Evolutionary conservation across 129 eudicot species (phyloP), one percentile per base, ranked within the genome.

Genomic region (Solidago caesia): DNA sequence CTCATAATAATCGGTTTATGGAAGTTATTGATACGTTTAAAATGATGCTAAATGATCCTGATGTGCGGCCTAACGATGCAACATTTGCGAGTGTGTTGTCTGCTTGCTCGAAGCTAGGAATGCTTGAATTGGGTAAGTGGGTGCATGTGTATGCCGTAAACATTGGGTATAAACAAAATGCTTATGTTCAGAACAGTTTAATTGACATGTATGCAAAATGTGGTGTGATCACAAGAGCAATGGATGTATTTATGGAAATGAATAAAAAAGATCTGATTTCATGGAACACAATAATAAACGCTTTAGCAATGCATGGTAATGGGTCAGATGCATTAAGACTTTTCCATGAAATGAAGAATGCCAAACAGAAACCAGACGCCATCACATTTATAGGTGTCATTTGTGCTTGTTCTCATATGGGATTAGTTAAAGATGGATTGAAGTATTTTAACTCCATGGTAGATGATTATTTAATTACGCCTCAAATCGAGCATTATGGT

Each of bases 131-230:
- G 72, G 96, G 97, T 7, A 91, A 80, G 69, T 86, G 92, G 96
- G 89, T 85, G 71, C 96, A 88, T 68, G 61, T 67, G 8, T 88
- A 82, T 79, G 87, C 91, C 0, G 78, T 77, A 44, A 85, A 72
- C 74, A 84, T 56, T 8, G 92, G 87, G 13, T 91, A 84, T 71
- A 80, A 66, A 72, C 69, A 73, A 26, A 91, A 91, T 55, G 21
- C 83, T 25, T 86, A 80, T 42, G 87, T 91, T 4, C 73, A 79
- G 14, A 91, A 91, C 66, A 85, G 88, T 71, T 72, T 88, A 26
- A 81, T 88, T 55, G 97, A 91, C 69, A 86, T 91, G 95, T 91
- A 88, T 75, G 96, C 97, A 26, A 91, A 91, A 77, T 91, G 96
- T 83, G 96, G 97, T 5, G 43, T 76, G 80, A 84, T 91, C 75